phyloP scores from a whole-genome alignment of 2,329 filamentous ascomycete genomes.

The Phaeosphaeria sp. region DNA sequence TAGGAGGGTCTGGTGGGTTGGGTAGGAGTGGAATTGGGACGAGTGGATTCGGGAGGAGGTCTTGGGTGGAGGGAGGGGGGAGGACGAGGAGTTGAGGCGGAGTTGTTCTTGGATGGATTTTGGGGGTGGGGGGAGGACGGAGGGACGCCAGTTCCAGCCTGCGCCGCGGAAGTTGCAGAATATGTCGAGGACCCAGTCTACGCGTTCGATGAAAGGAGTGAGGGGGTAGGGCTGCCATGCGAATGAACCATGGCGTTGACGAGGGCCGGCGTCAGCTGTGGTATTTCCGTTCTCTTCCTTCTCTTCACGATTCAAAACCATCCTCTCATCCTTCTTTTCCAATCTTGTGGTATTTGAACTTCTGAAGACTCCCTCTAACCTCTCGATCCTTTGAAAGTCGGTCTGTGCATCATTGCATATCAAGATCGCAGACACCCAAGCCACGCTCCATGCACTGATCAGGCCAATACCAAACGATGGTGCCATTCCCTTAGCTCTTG shows the following conservation, averaged over 20 bases:
- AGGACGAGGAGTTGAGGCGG: slow-evolving; percentile 26
- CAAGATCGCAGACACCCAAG: slow-evolving; percentile 61
- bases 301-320: neutral
- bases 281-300: slow-evolving; percentile 6
- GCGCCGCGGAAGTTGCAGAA: slow-evolving; percentile 65
- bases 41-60: slow-evolving; percentile 29
- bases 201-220: slow-evolving; percentile 55
- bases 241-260: slow-evolving; percentile 45
- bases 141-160: slow-evolving; percentile 65
- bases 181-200: slow-evolving; percentile 65
- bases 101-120: slow-evolving; percentile 49
- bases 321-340: neutral
- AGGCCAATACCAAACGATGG: slow-evolving; percentile 63
- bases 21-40: slow-evolving; percentile 48
- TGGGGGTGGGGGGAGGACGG: slow-evolving; percentile 55
- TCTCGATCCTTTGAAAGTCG: slow-evolving; percentile 64
- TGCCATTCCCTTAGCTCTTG: slow-evolving; percentile 57
- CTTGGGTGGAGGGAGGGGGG: slow-evolving; percentile 15
- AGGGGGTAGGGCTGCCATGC: slow-evolving; percentile 62
- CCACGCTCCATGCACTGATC: slow-evolving; percentile 59
- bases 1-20: slow-evolving; percentile 43
- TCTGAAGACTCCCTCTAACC: slow-evolving; percentile 37
- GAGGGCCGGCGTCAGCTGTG: slow-evolving; percentile 31
- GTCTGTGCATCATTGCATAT: slow-evolving; percentile 62
- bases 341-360: neutral